Evolutionary conservation across 768 basidiomycete species (phyloP), one percentile per base, ranked within the genome.

Genomic region (Mycena latifolia): DNA sequence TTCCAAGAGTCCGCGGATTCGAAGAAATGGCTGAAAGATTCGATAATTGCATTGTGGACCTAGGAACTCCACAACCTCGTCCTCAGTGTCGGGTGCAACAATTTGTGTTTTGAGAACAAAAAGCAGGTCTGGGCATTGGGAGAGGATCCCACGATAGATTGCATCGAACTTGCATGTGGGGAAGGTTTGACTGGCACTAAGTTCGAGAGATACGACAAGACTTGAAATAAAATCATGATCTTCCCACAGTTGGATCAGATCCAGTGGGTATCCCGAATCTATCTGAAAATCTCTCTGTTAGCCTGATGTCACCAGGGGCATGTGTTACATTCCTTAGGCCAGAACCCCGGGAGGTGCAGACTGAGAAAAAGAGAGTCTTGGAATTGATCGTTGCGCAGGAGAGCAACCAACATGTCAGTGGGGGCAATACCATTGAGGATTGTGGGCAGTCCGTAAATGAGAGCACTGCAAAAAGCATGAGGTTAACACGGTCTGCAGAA

Each of bases 111-210:
- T 47, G 45, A 58, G 56, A 27, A 35, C 45, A 24, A n/a, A 35
- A 28, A 47, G 11, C 3, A 48, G 45, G 18, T 46, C 46, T 14
- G 56, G 28, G 15, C 15, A 22, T 11, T 15, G n/a, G 2, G 56
- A 24, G n/a, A 58, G 29, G 8, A 58, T 18, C n/a, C n/a, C n/a
- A n/a, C n/a, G n/a, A n/a, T n/a, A n/a, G n/a, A n/a, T n/a, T n/a
- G n/a, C n/a, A n/a, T 58, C 56, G 35, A 47, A 58, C 9, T 58
- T 47, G 56, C 35, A 58, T 35, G 28, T 58, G 12, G 56, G 45
- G 35, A n/a, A 33, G 5, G 29, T 48, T n/a, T n/a, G n/a, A n/a
- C n/a, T n/a, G n/a, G n/a, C n/a, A n/a, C n/a, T n/a, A n/a, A n/a
- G n/a, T n/a, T n/a, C n/a, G n/a, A n/a, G n/a, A n/a, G n/a, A n/a